phyloP scores from a whole-genome alignment of 164 flowering plant species.

The Stephania japonica region DNA sequence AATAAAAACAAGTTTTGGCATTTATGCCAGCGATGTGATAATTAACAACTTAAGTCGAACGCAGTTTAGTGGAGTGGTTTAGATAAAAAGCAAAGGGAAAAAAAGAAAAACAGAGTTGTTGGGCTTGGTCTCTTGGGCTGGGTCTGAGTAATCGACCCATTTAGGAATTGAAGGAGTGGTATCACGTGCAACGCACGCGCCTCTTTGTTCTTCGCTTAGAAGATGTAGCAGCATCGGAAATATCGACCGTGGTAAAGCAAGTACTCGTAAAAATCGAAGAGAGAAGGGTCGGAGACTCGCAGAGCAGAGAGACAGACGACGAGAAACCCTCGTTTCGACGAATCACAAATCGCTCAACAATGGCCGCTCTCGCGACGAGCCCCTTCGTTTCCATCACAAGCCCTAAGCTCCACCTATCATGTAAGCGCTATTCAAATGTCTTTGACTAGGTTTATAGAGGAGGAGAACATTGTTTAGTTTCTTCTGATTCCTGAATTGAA shows the following conservation, averaged over 20 bases:
- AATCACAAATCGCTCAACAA: constrained; percentile 6
- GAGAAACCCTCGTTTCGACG: not conserved
- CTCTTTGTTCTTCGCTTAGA: not conserved
- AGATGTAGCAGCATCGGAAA: not conserved
- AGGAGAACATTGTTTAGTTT: not conserved
- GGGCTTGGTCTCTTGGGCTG: too few relatives aligned
- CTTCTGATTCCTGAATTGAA: not conserved
- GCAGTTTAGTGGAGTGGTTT: too few relatives aligned
- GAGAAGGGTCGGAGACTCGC: not conserved
- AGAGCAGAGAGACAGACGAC: not conserved
- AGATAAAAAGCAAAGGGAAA: too few relatives aligned
- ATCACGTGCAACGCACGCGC: not conserved
- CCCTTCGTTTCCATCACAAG: constrained; percentile 24
- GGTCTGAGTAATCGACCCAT: too few relatives aligned
- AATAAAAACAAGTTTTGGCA: not conserved
- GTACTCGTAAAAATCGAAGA: not conserved
- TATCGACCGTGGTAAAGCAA: not conserved
- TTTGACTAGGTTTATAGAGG: not conserved
- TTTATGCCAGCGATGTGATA: too few relatives aligned
- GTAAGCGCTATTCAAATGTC: constrained; percentile 13
- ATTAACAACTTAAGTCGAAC: too few relatives aligned
- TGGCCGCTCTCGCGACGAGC: constrained; percentile 31
- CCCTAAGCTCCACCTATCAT: constrained; percentile 20
- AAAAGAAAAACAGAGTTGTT: too few relatives aligned
- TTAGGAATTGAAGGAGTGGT: too few relatives aligned